phyloP scores from a whole-genome alignment of 805 yeast genomes.

The Ogataea degrootiae region DNA sequence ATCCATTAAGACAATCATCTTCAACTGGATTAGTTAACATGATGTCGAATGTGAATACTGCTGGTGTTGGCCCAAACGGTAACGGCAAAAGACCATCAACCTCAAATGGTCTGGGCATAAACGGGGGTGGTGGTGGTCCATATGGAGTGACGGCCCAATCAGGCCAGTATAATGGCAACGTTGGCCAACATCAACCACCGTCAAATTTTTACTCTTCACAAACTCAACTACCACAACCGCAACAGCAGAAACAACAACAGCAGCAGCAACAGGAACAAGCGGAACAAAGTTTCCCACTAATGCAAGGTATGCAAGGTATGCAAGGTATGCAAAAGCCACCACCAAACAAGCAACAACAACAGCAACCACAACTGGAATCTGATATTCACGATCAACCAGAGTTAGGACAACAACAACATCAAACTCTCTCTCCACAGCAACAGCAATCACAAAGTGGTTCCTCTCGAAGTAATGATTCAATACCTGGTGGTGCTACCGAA shows the following conservation, averaged over 20 bases:
- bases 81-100: slow-evolving; percentile 15
- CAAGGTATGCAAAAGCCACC: slow-evolving; percentile 4
- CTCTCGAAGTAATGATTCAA: no score
- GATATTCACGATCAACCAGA: background rate
- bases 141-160: background rate
- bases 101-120: slow-evolving; percentile 20
- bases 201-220: background rate
- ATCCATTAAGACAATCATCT: slow-evolving; percentile 17
- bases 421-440: slow-evolving; percentile 3
- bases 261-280: background rate
- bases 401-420: background rate
- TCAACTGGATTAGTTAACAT: slow-evolving; percentile 8
- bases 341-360: slow-evolving; percentile 1
- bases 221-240: background rate
- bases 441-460: background rate
- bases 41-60: background rate
- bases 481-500: background rate
- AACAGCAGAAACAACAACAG: background rate
- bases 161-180: background rate
- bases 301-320: background rate
- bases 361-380: slow-evolving; percentile 5
- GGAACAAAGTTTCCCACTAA: slow-evolving; percentile 1
- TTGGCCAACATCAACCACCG: background rate
- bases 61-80: slow-evolving; percentile 6
- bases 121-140: slow-evolving; percentile 11